Conservation (phyloP, 805 yeast species). For the Blastobotrys attinorum region DNA sequence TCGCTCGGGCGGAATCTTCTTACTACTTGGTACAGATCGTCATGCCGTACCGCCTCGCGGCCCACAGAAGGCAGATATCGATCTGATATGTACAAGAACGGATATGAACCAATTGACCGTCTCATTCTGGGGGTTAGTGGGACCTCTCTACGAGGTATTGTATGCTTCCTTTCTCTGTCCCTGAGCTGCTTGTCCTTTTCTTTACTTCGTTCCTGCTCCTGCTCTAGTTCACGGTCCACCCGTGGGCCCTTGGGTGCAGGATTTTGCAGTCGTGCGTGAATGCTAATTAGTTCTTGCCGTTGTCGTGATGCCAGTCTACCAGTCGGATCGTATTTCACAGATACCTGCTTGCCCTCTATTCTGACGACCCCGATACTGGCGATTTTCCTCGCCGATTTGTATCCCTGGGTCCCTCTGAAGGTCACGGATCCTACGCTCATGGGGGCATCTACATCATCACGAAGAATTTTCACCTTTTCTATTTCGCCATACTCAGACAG, state of each 20-base stretch:
- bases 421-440: slow-evolving; percentile 60
- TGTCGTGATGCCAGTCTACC: slow-evolving; percentile 23
- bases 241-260: background rate
- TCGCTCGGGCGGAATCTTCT: background rate
- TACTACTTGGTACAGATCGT: background rate
- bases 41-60: background rate
- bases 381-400: slow-evolving; percentile 41
- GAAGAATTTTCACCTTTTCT: slow-evolving; percentile 47
- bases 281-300: no score
- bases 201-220: slow-evolving; percentile 2
- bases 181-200: background rate
- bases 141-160: no score
- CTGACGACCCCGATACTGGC: slow-evolving; percentile 36
- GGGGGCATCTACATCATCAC: slow-evolving; percentile 70
- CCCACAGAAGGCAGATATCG: background rate
- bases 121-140: background rate
- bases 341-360: slow-evolving; percentile 41
- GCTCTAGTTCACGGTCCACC: background rate
- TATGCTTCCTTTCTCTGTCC: background rate
- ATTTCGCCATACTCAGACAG: slow-evolving; percentile 59
- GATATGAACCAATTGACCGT: background rate
- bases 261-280: background rate
- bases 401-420: slow-evolving; percentile 43
- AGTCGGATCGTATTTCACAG: slow-evolving; percentile 29
- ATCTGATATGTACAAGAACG: background rate